Evolutionary conservation across 306 rosid genomes (phyloP).

Genomic region (Corylus heterophylla): DNA sequence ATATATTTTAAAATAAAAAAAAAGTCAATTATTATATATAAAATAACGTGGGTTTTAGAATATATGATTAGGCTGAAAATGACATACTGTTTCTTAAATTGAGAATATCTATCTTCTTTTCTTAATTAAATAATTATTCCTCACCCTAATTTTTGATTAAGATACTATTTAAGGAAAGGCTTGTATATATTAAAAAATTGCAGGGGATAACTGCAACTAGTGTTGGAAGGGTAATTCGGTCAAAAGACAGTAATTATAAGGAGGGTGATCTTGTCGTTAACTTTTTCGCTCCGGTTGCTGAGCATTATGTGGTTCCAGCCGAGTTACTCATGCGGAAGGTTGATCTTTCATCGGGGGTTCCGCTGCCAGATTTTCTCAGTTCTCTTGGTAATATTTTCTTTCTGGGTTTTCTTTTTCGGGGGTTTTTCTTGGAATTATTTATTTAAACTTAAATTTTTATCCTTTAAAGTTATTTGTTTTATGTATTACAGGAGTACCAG

Average conservation of each 20-base stretch:
- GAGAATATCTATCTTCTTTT: too few relatives aligned
- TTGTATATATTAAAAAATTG: not conserved
- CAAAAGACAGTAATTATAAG: constrained; percentile 36
- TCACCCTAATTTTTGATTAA: too few relatives aligned
- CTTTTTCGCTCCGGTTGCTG: constrained; percentile 36
- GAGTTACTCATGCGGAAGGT: constrained; percentile 23
- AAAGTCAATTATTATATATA: too few relatives aligned
- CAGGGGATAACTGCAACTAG: constrained; percentile 42
- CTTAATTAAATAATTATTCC: too few relatives aligned
- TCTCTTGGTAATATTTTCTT: constrained; percentile 30
- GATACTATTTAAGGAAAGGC: not conserved
- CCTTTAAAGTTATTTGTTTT: not conserved
- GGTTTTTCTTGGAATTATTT: not conserved
- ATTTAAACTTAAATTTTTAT: not conserved
- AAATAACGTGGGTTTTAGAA: too few relatives aligned
- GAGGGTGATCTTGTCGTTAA: constrained; percentile 46
- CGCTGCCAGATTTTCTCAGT: constrained; percentile 51
- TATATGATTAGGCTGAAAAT: too few relatives aligned
- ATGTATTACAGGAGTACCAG: constrained; percentile 42
- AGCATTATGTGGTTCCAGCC: constrained; percentile 38
- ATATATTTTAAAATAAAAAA: too few relatives aligned
- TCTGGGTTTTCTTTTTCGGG: not conserved
- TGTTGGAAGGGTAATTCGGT: constrained; percentile 41
- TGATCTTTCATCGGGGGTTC: constrained; percentile 39
- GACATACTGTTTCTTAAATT: too few relatives aligned